Evolutionary conservation across 179 eudicot species (phyloP), one percentile per base, ranked within the genome.

Genomic region (Spergularia azorica): DNA sequence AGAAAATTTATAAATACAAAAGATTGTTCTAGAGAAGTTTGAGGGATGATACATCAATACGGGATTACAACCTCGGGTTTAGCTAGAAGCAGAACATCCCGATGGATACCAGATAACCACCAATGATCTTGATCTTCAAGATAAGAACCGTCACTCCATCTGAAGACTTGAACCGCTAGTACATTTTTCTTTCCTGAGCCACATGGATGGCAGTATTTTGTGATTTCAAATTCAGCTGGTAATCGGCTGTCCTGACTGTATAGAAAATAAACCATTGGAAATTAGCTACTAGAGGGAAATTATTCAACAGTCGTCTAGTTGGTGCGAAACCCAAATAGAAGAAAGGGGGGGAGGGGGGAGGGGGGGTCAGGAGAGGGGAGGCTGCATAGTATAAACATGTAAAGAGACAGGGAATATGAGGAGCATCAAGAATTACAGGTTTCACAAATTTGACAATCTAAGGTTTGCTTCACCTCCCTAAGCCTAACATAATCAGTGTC

Each of bases 101-200:
- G 97, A 72, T 95, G 97, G 80, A 95, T 93, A 78, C 98, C 98
- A 36, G 98, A 95, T 66, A 95, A 82, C 98, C 97, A 95, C 98
- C 98, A 95, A 79, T 95, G 98, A 81, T 95, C 98, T 87, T 95
- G 98, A 87, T 95, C 98, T 89, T 95, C 98, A 84, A 95, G 97
- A 84, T 93, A 95, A 52, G 98, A 87, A 51, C 98, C 98, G 82
- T 93, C 97, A 81, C 95, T 90, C 98, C 98, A 95, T 85, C 93
- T 88, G 78, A 88, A 87, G 67, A 95, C 97, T 91, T 95, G 91
- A 74, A 93, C 89, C 67, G 97, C 98, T 80, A 95, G 71, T 67
- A 90, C 86, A 83, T 95, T 95, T 70, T 76, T 77, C 84, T 90
- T 72, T 67, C 82, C 92, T 72, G 92, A 89, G 75, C 92, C 98